Evolutionary conservation across 129 eudicot species (phyloP).

Genomic region (Saussurea involucrata): DNA sequence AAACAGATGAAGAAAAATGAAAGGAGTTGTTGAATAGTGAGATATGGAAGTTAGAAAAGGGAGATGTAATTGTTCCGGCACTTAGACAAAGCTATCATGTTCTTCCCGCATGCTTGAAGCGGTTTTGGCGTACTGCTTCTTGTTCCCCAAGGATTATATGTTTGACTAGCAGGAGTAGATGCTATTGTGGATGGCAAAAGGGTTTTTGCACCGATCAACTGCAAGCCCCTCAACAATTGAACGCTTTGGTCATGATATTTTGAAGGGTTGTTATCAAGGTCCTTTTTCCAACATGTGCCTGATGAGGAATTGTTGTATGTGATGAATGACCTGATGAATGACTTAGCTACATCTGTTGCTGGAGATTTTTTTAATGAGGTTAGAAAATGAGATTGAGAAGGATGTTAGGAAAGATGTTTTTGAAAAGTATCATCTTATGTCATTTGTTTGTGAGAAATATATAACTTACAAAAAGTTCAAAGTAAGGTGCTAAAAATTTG

Average conservation of each 20-base stretch:
- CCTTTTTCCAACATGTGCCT: conserved; percentile 31
- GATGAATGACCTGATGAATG: conserved; percentile 44
- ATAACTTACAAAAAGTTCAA: conserved; percentile 22
- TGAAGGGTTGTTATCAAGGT: conserved; percentile 20
- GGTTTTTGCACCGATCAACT: conserved; percentile 16
- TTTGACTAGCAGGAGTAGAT: conserved; percentile 22
- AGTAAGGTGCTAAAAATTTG: conserved; percentile 21
- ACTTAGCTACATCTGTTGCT: conserved; percentile 31
- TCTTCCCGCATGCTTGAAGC: conserved; percentile 29
- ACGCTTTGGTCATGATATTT: conserved; percentile 23
- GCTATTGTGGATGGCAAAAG: conserved; percentile 36
- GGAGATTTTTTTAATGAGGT: conserved; percentile 18
- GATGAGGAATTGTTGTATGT: conserved; percentile 9
- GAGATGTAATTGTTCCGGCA: conserved; percentile 22
- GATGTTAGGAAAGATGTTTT: not conserved
- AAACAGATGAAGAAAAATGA: not conserved
- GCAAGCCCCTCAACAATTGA: conserved; percentile 21
- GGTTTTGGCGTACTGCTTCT: conserved; percentile 35
- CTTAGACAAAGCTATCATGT: conserved; percentile 38
- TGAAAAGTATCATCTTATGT: conserved; percentile 33
- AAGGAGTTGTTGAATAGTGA: not conserved
- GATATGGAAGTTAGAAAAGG: not conserved
- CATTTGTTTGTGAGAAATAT: conserved; percentile 26
- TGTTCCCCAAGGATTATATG: conserved; percentile 33
- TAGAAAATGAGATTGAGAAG: conserved; percentile 24